Conservation (phyloP, 208 protist species). For the Acanthamoeba lugdunensis region DNA sequence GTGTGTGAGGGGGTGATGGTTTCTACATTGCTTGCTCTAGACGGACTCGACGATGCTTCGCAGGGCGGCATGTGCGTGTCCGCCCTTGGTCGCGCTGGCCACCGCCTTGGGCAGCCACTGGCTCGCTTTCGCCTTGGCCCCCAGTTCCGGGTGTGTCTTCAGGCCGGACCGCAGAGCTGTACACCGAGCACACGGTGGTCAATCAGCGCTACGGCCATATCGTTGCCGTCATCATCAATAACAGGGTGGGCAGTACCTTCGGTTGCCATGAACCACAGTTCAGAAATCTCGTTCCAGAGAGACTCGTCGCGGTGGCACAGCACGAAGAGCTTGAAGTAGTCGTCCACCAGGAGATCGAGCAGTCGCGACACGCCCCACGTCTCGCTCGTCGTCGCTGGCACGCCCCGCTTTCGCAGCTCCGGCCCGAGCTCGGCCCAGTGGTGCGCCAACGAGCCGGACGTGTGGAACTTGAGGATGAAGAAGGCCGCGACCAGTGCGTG, state of each 20-base stretch:
- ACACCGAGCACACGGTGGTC: neutral
- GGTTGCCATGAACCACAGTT: slow-evolving; percentile 67
- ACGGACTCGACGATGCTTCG: neutral
- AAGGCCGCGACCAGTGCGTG: slow-evolving; percentile 14
- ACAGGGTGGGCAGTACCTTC: slow-evolving; percentile 4
- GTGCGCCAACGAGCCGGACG: neutral
- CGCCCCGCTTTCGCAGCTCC: neutral
- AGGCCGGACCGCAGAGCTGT: slow-evolving; percentile 6
- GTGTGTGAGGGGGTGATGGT: too few relatives aligned
- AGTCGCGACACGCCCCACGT: neutral
- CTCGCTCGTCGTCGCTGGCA: neutral
- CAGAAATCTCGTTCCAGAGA: slow-evolving; percentile 53
- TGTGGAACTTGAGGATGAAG: slow-evolving; percentile 63
- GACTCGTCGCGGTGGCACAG: slow-evolving; percentile 17
- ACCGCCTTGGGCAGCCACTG: slow-evolving; percentile 46
- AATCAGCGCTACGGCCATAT: neutral
- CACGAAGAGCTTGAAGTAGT: slow-evolving; percentile 31
- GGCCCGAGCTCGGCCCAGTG: neutral
- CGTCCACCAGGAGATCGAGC: neutral
- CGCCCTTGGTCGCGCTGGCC: neutral
- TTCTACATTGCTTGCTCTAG: neutral
- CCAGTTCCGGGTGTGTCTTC: neutral
- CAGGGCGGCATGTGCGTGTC: neutral
- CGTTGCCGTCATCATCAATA: neutral
- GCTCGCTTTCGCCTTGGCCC: neutral